phyloP scores from a whole-genome alignment of 345 rosid species.

The Bruguiera parviflora region DNA sequence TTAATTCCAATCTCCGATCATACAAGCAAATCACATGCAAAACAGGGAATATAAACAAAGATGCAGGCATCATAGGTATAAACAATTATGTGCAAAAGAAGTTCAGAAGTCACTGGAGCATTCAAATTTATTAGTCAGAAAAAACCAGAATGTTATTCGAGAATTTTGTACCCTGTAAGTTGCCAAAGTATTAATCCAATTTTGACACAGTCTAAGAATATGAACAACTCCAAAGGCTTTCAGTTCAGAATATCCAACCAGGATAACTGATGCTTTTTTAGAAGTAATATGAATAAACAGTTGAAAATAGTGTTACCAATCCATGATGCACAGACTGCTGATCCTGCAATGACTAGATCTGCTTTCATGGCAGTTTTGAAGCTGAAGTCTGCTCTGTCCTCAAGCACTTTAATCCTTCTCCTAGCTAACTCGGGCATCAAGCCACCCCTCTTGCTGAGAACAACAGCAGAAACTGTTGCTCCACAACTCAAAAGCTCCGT shows the following conservation, averaged over 20 bases:
- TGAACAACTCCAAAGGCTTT: no score
- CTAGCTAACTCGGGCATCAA: constrained; percentile 74
- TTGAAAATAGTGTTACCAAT: constrained; percentile 49
- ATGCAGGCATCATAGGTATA: no score
- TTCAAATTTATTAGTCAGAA: no score
- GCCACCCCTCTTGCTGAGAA: constrained; percentile 91
- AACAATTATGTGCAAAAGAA: no score
- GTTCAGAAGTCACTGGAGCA: no score
- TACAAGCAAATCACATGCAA: no score
- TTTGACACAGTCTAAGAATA: not conserved
- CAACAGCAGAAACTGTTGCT: constrained; percentile 92
- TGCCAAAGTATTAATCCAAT: not conserved
- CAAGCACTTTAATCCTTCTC: constrained; percentile 87
- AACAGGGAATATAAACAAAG: no score
- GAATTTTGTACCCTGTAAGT: no score
- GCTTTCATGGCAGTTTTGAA: constrained; percentile 95
- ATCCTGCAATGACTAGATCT: constrained; percentile 91
- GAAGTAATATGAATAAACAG: constrained; percentile 8
- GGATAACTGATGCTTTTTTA: not conserved
- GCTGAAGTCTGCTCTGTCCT: constrained; percentile 86
- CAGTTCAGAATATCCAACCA: not conserved
- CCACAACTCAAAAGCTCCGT: constrained; percentile 98
- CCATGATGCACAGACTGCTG: constrained; percentile 97
- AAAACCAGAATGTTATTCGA: no score
- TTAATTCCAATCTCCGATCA: not conserved